These are phyloP conservation scores for Pestalotiopsis sp. DNA, from an alignment of 2,329 filamentous ascomycete species.

Conservation along the genomic window DNA sequence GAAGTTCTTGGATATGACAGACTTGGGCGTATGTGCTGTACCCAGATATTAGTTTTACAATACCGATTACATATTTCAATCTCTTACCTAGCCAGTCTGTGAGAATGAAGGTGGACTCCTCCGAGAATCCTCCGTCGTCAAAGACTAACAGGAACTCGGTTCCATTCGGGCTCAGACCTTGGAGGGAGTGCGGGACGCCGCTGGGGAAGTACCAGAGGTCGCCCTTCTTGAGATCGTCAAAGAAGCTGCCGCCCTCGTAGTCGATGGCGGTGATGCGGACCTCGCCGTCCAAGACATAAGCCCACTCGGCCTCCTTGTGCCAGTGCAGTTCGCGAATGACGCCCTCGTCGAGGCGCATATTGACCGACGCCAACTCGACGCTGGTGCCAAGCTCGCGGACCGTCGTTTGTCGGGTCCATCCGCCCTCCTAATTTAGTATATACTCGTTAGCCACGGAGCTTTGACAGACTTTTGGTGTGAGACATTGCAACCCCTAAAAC, in stretches of 20 bases:
- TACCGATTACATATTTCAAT: not conserved
- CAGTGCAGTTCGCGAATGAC: slow-evolving; percentile 79
- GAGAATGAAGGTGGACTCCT: slow-evolving; percentile 71
- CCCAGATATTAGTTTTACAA: not conserved
- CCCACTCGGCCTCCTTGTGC: slow-evolving; percentile 83
- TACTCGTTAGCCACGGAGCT: not conserved
- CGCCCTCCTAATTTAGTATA: slow-evolving; percentile 58
- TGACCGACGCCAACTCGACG: slow-evolving; percentile 74
- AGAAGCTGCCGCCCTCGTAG: slow-evolving; percentile 74
- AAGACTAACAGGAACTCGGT: slow-evolving; percentile 64
- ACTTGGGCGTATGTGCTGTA: slow-evolving; percentile 68
- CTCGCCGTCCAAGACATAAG: slow-evolving; percentile 71
- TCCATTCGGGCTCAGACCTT: slow-evolving; percentile 69
- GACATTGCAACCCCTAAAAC: not conserved
- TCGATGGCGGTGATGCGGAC: slow-evolving; percentile 75
- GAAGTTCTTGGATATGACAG: slow-evolving; percentile 76
- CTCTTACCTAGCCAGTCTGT: slow-evolving; percentile 70
- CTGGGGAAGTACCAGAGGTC: slow-evolving; percentile 83
- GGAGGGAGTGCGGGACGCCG: slow-evolving; percentile 76
- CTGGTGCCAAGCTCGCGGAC: slow-evolving; percentile 65
- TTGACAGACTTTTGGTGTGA: not conserved
- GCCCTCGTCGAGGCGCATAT: slow-evolving; percentile 75
- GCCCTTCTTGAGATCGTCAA: slow-evolving; percentile 75
- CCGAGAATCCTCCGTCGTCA: slow-evolving; percentile 48
- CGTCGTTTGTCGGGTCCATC: slow-evolving; percentile 77